A percentile compares a stretch with the other conserved stretches of the same genome.
phyloP scores from a whole-genome alignment of 495 filamentous ascomycete genomes.

The Melanomma pulvis-pyrius region DNA sequence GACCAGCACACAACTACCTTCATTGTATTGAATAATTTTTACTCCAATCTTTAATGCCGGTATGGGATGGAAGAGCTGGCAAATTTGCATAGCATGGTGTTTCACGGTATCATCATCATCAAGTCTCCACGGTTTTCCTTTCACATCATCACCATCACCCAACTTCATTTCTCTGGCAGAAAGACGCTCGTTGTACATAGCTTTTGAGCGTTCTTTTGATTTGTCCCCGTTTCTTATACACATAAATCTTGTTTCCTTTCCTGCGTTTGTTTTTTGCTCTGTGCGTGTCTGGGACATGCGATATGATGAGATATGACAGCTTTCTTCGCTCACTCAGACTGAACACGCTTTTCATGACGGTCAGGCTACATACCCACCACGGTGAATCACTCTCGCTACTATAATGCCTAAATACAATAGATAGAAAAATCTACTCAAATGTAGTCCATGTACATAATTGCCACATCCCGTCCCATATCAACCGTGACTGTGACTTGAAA shows the following conservation, averaged over 20 bases:
- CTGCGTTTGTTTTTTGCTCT: not conserved
- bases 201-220: constrained; percentile 3
- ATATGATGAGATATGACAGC: not conserved
- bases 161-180: constrained; percentile 33
- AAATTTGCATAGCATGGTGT: constrained; percentile 22
- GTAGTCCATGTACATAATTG: not conserved
- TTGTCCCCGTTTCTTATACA: constrained; percentile 3
- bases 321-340: constrained; percentile 21
- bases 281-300: constrained; percentile 17
- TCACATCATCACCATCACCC: constrained; percentile 13
- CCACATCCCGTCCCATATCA: not conserved
- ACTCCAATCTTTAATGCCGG: constrained; percentile 12
- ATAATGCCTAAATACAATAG: not conserved
- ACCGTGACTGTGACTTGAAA: too few species aligned
- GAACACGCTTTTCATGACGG: not conserved
- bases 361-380: not conserved
- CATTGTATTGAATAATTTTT: constrained; percentile 16
- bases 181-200: constrained; percentile 34
- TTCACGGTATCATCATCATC: not conserved
- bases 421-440: not conserved
- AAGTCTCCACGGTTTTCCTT: not conserved
- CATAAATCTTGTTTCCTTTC: not conserved
- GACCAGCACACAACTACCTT: constrained; percentile 1
- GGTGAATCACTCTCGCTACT: not conserved
- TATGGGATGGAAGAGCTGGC: not conserved